A percentile compares a stretch with the other conserved stretches of the same genome.
These are phyloP conservation scores for Ascochyta rabiei DNA, from an alignment of 2,329 filamentous ascomycete genomes.

Conservation along the genomic window DNA sequence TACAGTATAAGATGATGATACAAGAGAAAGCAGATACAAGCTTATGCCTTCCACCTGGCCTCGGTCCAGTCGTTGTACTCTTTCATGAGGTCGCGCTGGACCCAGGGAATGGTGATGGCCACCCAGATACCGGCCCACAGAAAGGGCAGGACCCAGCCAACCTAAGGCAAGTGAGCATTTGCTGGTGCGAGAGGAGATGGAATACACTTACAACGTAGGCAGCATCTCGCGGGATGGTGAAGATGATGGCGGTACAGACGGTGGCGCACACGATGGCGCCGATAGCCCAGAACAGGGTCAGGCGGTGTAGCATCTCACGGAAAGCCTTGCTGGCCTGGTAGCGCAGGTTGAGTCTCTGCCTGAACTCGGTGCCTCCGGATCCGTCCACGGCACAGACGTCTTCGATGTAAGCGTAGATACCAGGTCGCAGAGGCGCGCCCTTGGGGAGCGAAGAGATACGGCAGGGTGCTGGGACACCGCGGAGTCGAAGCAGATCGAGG, in stretches of 20 bases:
- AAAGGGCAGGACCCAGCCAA: constrained; percentile 58
- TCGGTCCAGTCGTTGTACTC: constrained; percentile 47
- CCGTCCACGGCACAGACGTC: constrained; percentile 62
- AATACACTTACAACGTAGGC: constrained; percentile 53
- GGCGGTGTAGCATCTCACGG: constrained; percentile 58
- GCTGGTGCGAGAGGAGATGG: not conserved
- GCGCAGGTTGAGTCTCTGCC: constrained; percentile 57
- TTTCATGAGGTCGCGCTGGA: constrained; percentile 45
- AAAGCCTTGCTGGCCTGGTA: constrained; percentile 62
- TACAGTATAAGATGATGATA: constrained; percentile 8
- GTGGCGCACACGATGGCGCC: constrained; percentile 51
- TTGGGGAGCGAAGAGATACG: constrained; percentile 60
- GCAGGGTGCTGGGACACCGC: constrained; percentile 54
- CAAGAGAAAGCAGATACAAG: constrained; percentile 2
- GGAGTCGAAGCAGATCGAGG: constrained; percentile 56
- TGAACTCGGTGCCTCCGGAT: constrained; percentile 58
- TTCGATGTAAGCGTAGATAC: constrained; percentile 62
- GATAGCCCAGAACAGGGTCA: constrained; percentile 61
- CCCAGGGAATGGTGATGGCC: constrained; percentile 53
- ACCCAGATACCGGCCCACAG: constrained; percentile 58
- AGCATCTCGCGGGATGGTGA: constrained; percentile 54
- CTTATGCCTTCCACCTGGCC: constrained; percentile 47
- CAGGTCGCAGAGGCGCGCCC: constrained; percentile 58
- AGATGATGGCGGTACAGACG: constrained; percentile 53
- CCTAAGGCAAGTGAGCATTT: constrained; percentile 32